These are phyloP conservation scores for Scutellaria galericulata DNA, from an alignment of 257 asterid species.

Conservation along the genomic window DNA sequence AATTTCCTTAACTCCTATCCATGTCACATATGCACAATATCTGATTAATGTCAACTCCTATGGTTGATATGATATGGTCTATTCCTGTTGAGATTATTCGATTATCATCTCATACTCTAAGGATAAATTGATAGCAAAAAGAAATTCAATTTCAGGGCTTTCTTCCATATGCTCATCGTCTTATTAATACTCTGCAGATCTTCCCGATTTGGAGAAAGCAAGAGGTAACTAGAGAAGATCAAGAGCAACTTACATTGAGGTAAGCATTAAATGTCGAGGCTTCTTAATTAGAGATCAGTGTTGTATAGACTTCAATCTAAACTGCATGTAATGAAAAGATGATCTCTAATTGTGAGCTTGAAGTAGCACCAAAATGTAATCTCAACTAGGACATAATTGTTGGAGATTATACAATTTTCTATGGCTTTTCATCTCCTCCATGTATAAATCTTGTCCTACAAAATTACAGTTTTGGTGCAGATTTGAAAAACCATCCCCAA, in stretches of 20 bases:
- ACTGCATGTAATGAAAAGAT: neutral
- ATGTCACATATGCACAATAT: neutral
- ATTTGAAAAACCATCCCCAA: too few relatives aligned
- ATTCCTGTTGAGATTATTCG: too few relatives aligned
- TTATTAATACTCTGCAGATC: slow-evolving; percentile 57
- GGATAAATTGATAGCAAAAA: neutral
- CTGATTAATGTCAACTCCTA: neutral
- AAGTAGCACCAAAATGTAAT: neutral
- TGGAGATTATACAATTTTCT: slow-evolving; percentile 21
- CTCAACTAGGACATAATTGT: slow-evolving; percentile 11
- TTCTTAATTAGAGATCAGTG: slow-evolving; percentile 28
- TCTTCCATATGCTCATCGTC: slow-evolving; percentile 11
- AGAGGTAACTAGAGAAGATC: slow-evolving; percentile 48
- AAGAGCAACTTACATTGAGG: slow-evolving; percentile 29
- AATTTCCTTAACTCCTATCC: slow-evolving; percentile 21
- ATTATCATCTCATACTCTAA: slow-evolving; percentile 15
- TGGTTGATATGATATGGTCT: slow-evolving; percentile 6
- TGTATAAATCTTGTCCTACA: too few relatives aligned
- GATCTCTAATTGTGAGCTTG: too few relatives aligned
- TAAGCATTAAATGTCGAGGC: slow-evolving; percentile 31
- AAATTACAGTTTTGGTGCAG: too few relatives aligned
- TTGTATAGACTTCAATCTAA: slow-evolving; percentile 34
- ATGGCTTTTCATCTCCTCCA: neutral
- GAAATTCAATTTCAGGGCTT: slow-evolving; percentile 5
- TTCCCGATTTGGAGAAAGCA: slow-evolving; percentile 86